A percentile compares a stretch with the other conserved stretches of the same genome.
Evolutionary conservation across 805 yeast genomes (phyloP).

Genomic region (Kazachstania africana): DNA sequence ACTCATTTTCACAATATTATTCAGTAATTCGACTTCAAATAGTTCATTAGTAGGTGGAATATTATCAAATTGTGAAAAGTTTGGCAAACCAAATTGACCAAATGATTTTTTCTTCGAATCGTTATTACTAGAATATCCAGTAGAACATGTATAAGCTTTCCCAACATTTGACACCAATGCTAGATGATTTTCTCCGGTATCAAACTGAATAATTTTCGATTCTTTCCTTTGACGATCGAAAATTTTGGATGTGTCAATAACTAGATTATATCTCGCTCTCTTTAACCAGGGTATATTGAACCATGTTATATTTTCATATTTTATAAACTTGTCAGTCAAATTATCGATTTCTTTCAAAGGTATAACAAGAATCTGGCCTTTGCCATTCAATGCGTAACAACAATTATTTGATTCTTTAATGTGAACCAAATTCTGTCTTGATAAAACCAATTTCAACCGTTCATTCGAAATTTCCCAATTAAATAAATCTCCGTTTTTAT

Average conservation of each 20-base stretch:
- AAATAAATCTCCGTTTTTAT: constrained; percentile 57
- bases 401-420: constrained; percentile 43
- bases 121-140: constrained; percentile 31
- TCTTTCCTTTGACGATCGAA: constrained; percentile 34
- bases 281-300: no score
- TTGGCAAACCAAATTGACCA: constrained; percentile 83
- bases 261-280: constrained; percentile 8
- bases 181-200: constrained; percentile 58
- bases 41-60: constrained; percentile 39
- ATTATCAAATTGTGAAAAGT: constrained; percentile 49
- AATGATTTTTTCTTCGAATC: constrained; percentile 22
- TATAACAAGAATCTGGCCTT: constrained; percentile 26
- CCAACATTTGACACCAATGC: constrained; percentile 51
- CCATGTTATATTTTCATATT: no score
- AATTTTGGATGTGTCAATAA: constrained; percentile 10
- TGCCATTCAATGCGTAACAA: constrained; percentile 35
- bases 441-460: constrained; percentile 25
- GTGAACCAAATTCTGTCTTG: constrained; percentile 34
- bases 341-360: constrained; percentile 14
- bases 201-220: constrained; percentile 35
- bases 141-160: constrained; percentile 48
- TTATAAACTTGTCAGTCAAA: not conserved
- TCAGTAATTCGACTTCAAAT: constrained; percentile 33
- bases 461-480: constrained; percentile 43
- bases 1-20: constrained; percentile 44